A percentile compares a stretch with the other conserved stretches of the same genome.
Conservation (phyloP, 768 basidiomycete species). For the Mycena latifolia region DNA sequence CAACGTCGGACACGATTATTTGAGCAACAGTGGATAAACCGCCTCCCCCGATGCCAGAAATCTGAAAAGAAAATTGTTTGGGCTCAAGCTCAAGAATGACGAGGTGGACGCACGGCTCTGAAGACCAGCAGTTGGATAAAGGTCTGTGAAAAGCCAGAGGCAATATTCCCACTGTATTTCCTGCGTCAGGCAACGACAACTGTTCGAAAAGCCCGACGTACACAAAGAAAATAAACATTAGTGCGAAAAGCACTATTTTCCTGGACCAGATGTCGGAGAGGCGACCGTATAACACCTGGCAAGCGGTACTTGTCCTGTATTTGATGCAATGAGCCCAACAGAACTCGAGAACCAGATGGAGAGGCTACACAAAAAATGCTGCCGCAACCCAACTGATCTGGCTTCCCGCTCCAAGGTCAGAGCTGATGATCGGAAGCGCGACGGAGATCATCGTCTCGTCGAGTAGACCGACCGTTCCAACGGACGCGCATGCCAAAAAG, state of each 20-base stretch:
- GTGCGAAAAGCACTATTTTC: conserved; percentile 58
- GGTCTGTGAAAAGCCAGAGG: conserved; percentile 60
- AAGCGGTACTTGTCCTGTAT: conserved; percentile 55
- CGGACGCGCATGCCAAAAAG: conserved; percentile 61
- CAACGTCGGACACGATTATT: conserved; percentile 69
- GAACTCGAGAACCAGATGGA: background rate
- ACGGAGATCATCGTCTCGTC: conserved; percentile 72
- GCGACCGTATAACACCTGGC: conserved; percentile 58
- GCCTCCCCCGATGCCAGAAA: conserved; percentile 67
- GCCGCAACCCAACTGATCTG: conserved; percentile 67
- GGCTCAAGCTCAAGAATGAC: background rate
- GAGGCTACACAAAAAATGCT: conserved; percentile 56
- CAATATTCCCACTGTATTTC: conserved; percentile 54
- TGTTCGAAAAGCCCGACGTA: background rate
- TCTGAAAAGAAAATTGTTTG: conserved; percentile 16
- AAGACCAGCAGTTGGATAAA: conserved; percentile 68
- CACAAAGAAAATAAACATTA: conserved; percentile 62
- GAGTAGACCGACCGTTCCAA: conserved; percentile 60
- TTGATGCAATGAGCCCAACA: background rate
- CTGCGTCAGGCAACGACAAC: background rate
- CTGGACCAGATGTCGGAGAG: conserved; percentile 64
- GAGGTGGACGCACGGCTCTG: conserved; percentile 47
- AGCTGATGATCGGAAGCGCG: conserved; percentile 65
- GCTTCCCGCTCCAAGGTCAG: conserved; percentile 60
- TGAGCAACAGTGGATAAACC: conserved; percentile 65